Evolutionary conservation across 2,329 filamentous ascomycete genomes (phyloP).

Genomic region (Tolypocladium guangdongense): DNA sequence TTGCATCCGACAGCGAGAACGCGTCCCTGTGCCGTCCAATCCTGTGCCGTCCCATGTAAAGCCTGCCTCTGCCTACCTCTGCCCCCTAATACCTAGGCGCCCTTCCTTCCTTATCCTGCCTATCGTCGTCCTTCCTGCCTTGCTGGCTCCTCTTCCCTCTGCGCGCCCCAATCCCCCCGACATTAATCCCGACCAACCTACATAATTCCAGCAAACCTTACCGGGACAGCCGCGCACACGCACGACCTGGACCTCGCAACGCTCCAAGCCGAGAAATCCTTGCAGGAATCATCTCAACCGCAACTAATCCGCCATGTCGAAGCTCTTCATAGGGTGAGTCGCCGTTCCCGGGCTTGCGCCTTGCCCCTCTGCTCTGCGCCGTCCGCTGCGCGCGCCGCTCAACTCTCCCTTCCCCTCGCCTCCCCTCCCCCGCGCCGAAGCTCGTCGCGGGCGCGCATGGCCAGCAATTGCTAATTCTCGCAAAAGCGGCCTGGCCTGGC

Average conservation of each 20-base stretch:
- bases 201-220: neutral
- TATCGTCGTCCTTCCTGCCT: neutral
- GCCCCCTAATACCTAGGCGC: too few species aligned
- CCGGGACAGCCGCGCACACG: neutral
- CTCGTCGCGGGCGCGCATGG: neutral
- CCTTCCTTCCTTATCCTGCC: neutral
- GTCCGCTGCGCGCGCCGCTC: neutral
- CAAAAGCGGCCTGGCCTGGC: constrained; percentile 87
- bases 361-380: neutral
- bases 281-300: neutral
- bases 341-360: constrained; percentile 2
- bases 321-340: constrained; percentile 86
- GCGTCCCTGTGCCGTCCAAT: neutral
- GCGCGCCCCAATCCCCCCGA: neutral
- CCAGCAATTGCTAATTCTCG: constrained; percentile 10
- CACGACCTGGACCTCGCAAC: neutral
- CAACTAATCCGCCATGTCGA: constrained; percentile 55
- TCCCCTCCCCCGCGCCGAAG: neutral
- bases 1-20: neutral
- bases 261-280: constrained; percentile 2
- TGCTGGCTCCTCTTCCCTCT: neutral
- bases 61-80: neutral
- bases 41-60: neutral
- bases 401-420: constrained; percentile 1
- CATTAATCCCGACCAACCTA: neutral